phyloP scores from a whole-genome alignment of 148 eudicot species.

The Euryodendron excelsum region DNA sequence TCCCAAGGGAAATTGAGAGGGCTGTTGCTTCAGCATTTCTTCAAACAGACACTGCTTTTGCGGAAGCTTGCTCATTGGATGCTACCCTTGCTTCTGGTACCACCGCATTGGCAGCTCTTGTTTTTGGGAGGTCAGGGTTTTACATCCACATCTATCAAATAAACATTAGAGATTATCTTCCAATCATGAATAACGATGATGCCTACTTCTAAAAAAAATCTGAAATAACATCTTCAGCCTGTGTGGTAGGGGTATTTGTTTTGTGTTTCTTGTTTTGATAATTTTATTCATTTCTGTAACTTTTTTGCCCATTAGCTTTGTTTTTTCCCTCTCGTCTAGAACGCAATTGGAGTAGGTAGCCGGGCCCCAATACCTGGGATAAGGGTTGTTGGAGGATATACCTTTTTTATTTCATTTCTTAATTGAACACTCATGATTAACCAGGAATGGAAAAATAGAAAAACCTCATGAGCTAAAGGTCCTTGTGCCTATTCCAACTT shows the following conservation, averaged over 20 bases:
- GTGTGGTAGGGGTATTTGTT: not conserved
- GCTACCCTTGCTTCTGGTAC: conserved; percentile 89
- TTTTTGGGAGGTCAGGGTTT: conserved; percentile 71
- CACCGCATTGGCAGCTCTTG: conserved; percentile 83
- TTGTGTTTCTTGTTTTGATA: too few relatives aligned
- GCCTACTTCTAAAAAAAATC: not conserved
- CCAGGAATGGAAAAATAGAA: too few relatives aligned
- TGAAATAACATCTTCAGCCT: not conserved
- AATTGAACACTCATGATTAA: too few relatives aligned
- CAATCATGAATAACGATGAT: not conserved
- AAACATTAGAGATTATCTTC: not conserved
- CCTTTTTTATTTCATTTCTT: too few relatives aligned
- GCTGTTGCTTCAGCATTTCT: conserved; percentile 69
- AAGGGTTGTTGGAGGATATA: too few relatives aligned
- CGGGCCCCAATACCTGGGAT: too few relatives aligned
- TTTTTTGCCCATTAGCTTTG: too few relatives aligned
- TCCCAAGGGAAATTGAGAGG: conserved; percentile 71
- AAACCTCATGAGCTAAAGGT: too few relatives aligned
- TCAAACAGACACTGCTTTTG: conserved; percentile 84
- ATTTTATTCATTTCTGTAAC: too few relatives aligned
- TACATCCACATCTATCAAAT: not conserved
- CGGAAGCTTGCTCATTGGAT: conserved; percentile 80
- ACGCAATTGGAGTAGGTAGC: too few relatives aligned
- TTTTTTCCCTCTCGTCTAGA: too few relatives aligned
- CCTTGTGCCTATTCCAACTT: too few relatives aligned